These are phyloP conservation scores for Macadamia integrifolia DNA, from an alignment of 164 flowering plant species.

Conservation along the genomic window DNA sequence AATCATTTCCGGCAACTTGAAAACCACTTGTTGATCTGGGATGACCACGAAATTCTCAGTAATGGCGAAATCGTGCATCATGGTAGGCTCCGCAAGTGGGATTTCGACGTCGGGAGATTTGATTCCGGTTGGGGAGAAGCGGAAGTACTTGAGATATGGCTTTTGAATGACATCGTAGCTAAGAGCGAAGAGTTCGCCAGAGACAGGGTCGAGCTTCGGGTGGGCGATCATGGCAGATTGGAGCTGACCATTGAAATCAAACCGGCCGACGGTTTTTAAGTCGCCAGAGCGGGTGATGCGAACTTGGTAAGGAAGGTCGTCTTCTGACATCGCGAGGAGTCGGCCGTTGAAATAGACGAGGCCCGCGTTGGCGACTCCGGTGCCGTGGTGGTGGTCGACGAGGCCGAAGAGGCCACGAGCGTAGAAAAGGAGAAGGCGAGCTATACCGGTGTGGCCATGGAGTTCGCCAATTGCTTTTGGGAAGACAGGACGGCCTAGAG, in stretches of 20 bases:
- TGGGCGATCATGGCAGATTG: conserved; percentile 87
- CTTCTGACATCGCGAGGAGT: conserved; percentile 87
- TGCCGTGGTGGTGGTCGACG: conserved; percentile 53
- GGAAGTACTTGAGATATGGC: conserved; percentile 79
- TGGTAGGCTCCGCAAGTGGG: conserved; percentile 56
- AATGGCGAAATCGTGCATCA: conserved; percentile 96
- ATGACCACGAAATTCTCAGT: conserved; percentile 68
- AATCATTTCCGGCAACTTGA: conserved; percentile 69
- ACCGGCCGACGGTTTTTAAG: conserved; percentile 62
- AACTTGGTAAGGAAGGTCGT: conserved; percentile 57
- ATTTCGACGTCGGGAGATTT: conserved; percentile 78
- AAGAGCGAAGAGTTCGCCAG: conserved; percentile 69
- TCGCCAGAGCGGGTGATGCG: conserved; percentile 54
- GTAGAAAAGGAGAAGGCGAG: conserved; percentile 63
- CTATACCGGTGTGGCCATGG: conserved; percentile 86
- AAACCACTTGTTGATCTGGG: conserved; percentile 90
- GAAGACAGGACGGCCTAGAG: conserved; percentile 62
- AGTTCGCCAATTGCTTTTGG: conserved; percentile 94
- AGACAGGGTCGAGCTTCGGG: conserved; percentile 75
- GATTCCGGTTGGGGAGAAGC: conserved; percentile 46
- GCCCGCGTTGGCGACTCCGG: conserved; percentile 90
- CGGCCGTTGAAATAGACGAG: conserved; percentile 70
- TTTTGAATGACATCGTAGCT: conserved; percentile 76
- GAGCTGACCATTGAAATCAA: conserved; percentile 55
- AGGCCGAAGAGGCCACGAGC: conserved; percentile 58